Evolutionary conservation across 352 stramenopile genomes (phyloP).

Genomic region (Phytophthora idaei): DNA sequence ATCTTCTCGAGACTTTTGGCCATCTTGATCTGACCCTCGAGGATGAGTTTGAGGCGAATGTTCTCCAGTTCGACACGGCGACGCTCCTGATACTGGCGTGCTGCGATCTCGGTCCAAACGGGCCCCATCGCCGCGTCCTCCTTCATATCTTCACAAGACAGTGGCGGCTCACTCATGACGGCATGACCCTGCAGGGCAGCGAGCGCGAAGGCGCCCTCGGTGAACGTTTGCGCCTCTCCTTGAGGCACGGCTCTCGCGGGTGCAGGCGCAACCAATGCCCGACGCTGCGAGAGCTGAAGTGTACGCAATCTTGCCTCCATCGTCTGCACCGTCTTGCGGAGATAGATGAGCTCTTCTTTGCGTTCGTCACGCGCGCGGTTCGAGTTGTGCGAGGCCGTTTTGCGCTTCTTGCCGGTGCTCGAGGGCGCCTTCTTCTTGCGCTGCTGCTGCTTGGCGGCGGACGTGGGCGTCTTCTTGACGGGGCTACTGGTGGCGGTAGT

Average conservation of each 20-base stretch:
- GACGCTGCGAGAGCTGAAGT: conserved; percentile 45
- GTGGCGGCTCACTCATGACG: conserved; percentile 12
- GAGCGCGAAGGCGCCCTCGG: conserved; percentile 26
- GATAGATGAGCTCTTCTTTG: conserved; percentile 74
- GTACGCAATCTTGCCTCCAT: conserved; percentile 50
- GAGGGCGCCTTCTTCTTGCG: conserved; percentile 33
- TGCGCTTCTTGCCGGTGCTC: conserved; percentile 43
- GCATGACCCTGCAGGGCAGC: conserved; percentile 28
- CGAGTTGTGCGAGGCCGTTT: conserved; percentile 57
- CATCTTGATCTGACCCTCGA: conserved; percentile 61
- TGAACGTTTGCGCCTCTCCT: conserved; percentile 30
- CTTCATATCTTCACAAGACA: conserved; percentile 31
- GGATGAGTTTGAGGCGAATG: conserved; percentile 54
- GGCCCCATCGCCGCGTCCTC: conserved; percentile 43
- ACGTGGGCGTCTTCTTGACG: conserved; percentile 26
- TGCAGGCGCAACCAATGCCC: conserved; percentile 22
- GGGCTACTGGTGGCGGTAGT: conserved; percentile 25
- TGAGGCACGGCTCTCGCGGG: conserved; percentile 6
- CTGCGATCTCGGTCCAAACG: conserved; percentile 61
- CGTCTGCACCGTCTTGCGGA: conserved; percentile 60
- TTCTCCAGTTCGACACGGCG: conserved; percentile 61
- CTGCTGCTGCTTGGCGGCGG: conserved; percentile 20
- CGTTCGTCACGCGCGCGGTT: conserved; percentile 62
- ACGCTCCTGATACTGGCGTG: conserved; percentile 54
- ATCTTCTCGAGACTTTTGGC: conserved; percentile 60